A percentile compares a stretch with the other conserved stretches of the same genome.
Conservation (phyloP, 345 rosid genomes). For the Boechera stricta region DNA sequence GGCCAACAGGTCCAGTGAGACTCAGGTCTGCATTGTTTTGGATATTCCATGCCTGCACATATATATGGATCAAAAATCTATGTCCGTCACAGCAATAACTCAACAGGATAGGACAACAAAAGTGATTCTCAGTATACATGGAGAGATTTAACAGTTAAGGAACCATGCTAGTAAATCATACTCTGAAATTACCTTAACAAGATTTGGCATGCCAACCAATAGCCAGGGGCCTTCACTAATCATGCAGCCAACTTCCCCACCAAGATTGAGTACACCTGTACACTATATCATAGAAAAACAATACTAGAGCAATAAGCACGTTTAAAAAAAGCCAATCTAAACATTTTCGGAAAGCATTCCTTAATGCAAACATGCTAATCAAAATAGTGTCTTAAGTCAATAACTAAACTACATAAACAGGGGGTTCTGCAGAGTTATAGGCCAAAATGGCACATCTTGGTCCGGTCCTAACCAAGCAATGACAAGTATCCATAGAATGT, state of each 20-base stretch:
- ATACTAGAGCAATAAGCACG: background rate
- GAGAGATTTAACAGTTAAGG: constrained; percentile 3
- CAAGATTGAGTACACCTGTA: constrained; percentile 63
- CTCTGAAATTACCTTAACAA: constrained; percentile 70
- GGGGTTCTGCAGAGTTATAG: background rate
- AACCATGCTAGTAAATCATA: constrained; percentile 16
- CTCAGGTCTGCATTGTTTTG: constrained; percentile 67
- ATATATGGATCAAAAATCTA: background rate
- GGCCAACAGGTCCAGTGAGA: constrained; percentile 92
- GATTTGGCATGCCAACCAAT: constrained; percentile 85
- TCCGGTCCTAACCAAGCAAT: constrained; percentile 10
- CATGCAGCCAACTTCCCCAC: constrained; percentile 93
- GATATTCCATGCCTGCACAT: constrained; percentile 78
- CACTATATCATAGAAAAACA: constrained; percentile 54
- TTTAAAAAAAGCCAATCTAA: background rate
- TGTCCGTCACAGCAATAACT: background rate
- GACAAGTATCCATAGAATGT: background rate
- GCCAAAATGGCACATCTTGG: constrained; percentile 4
- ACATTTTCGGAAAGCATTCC: background rate
- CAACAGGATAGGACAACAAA: constrained; percentile 2
- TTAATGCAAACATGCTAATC: constrained; percentile 15
- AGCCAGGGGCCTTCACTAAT: constrained; percentile 98
- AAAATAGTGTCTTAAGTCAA: background rate
- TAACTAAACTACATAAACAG: background rate
- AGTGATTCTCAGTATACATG: background rate